Evolutionary conservation across 495 filamentous ascomycete genomes (phyloP).

Genomic region (Tricharina praecox): DNA sequence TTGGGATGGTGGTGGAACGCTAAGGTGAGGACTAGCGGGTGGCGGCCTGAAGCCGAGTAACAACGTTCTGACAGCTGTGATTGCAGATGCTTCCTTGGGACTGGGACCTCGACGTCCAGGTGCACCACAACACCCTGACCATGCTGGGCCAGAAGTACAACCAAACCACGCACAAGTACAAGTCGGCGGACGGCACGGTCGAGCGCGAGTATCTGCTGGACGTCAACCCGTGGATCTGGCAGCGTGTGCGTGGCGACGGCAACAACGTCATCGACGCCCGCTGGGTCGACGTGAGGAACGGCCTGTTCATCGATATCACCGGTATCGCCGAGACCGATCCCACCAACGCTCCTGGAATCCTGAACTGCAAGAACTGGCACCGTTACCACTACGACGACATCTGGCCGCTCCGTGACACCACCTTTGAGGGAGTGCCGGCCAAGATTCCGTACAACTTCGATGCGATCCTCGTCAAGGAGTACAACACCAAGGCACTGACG

Average conservation of each 20-base stretch:
- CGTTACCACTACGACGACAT: slow-evolving; percentile 52
- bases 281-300: slow-evolving; percentile 63
- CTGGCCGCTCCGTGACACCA: slow-evolving; percentile 59
- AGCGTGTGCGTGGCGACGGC: slow-evolving; percentile 45
- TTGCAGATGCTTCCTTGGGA: slow-evolving; percentile 70
- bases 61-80: not conserved
- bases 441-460: slow-evolving; percentile 63
- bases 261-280: slow-evolving; percentile 71
- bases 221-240: slow-evolving; percentile 51
- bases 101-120: slow-evolving; percentile 73
- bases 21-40: no score
- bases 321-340: slow-evolving; percentile 53
- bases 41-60: not conserved
- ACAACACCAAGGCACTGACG: slow-evolving; percentile 47
- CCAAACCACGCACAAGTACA: slow-evolving; percentile 45
- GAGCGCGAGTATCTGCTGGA: slow-evolving; percentile 54
- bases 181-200: slow-evolving; percentile 24
- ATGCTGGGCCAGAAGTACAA: slow-evolving; percentile 49
- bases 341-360: slow-evolving; percentile 40
- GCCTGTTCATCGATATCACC: slow-evolving; percentile 81
- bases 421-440: slow-evolving; percentile 61
- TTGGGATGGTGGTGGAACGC: slow-evolving; percentile 90
- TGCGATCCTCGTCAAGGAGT: slow-evolving; percentile 56
- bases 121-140: slow-evolving; percentile 43
- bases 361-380: slow-evolving; percentile 72